Evolutionary conservation across 2,329 filamentous ascomycete genomes (phyloP).

Genomic region (Ceratocystis destructans): DNA sequence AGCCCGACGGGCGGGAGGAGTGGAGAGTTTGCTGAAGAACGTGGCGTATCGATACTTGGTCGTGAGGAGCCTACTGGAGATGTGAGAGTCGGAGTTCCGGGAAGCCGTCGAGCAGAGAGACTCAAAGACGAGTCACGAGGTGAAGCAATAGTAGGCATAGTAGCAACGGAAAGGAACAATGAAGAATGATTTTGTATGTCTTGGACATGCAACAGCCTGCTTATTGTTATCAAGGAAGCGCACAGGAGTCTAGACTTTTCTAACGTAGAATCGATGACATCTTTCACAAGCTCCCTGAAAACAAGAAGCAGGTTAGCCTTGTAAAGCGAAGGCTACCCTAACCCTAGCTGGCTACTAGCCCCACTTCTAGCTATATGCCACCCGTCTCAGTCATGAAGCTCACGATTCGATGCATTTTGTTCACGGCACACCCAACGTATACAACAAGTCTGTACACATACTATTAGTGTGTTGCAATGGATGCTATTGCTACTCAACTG

Average conservation of each 20-base stretch:
- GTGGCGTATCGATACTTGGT: conserved; percentile 53
- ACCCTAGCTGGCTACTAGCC: background rate
- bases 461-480: conserved; percentile 22
- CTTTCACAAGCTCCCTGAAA: background rate
- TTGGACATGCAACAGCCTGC: background rate
- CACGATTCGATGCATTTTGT: too few species aligned
- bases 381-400: too few species aligned
- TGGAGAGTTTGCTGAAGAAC: conserved; percentile 46
- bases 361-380: background rate
- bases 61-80: conserved; percentile 61
- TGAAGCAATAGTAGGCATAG: conserved; percentile 52
- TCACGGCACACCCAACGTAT: too few species aligned
- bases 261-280: conserved; percentile 1
- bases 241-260: too few species aligned
- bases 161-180: conserved; percentile 8
- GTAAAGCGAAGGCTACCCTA: background rate
- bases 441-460: too few species aligned
- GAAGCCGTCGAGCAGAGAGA: conserved; percentile 34
- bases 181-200: background rate
- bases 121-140: conserved; percentile 45
- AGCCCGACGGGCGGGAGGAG: conserved; percentile 22
- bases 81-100: conserved; percentile 30
- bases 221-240: background rate
- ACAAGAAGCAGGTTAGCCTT: background rate
- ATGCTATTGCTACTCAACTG: conserved; percentile 33